Base-by-base conservation (phyloP, 2,329 filamentous ascomycete species). In the Cytospora schulzeri region DNA sequence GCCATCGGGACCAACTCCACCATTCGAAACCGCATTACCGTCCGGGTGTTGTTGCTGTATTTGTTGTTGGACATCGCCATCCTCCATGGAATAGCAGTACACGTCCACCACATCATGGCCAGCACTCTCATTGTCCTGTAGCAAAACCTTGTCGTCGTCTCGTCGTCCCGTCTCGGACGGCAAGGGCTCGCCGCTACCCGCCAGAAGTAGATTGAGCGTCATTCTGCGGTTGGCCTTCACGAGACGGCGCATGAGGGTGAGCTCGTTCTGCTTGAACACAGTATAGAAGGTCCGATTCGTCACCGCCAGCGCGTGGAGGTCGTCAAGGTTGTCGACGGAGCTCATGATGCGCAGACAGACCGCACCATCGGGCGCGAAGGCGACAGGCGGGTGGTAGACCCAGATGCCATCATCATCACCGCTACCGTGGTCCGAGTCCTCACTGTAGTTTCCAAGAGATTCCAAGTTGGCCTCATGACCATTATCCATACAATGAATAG, bases 221-320 rank as follows among this genome's bases (percentile, higher is more conserved):
- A 26, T 45, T 24, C 63, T 24, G 28, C 63, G 59, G 31, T 69
- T 67, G 9, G 67, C 69, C 56, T 67, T 70, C 38, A 74, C 65
- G 31, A 76, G 63, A 22, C 68, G 71, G 57, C 69, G 69, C 56
- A 74, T 68, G 14, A 83, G 69, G 14, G 67, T 68, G 2, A 77
- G 71, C 68, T 83, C 79, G 61, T 83, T 76, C 51, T 74, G 74
- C 70, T 81, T 79, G 62, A 80, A 83, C 2, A 78, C 77, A 8
- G 74, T 73, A 48, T 81, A 83, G 66, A 81, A 82, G 4, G 70
- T 71, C 50, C 74, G 76, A 64, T 76, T 80, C 26, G 77, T 72
- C 73, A 79, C 74, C 0, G 81, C 81, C 0, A 76, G 74, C 1
- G 77, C 72, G 54, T 77, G 76, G 12, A 84, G 70, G 66, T 84